These are phyloP conservation scores for Xylariaceae sp. DNA, from an alignment of 2,329 filamentous ascomycete genomes.

Conservation along the genomic window DNA sequence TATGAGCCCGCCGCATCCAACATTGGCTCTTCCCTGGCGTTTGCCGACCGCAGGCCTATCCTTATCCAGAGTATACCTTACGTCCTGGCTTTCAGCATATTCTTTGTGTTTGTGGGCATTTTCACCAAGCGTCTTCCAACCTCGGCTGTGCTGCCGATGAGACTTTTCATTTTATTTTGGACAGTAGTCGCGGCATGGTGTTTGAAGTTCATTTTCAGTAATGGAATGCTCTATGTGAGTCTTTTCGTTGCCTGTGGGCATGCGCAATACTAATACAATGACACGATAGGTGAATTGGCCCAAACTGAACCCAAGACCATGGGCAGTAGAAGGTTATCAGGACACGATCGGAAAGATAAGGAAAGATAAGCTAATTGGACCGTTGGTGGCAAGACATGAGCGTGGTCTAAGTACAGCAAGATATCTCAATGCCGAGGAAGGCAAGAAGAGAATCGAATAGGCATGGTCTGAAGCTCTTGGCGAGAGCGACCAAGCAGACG, in stretches of 20 bases:
- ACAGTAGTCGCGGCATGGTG: constrained; percentile 65
- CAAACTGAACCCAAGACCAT: constrained; percentile 84
- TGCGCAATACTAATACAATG: not conserved
- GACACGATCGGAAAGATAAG: constrained; percentile 79
- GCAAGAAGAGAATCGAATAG: constrained; percentile 96
- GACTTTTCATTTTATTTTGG: constrained; percentile 80
- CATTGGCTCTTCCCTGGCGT: constrained; percentile 68
- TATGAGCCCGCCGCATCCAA: constrained; percentile 73
- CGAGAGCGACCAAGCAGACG: not conserved
- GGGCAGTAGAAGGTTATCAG: constrained; percentile 81
- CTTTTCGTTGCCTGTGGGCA: not conserved
- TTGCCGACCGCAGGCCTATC: constrained; percentile 79
- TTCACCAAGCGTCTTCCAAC: constrained; percentile 70
- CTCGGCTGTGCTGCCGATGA: constrained; percentile 72
- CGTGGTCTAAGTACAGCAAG: constrained; percentile 78
- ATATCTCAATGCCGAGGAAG: constrained; percentile 85
- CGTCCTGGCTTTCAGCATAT: constrained; percentile 77
- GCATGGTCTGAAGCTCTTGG: not conserved
- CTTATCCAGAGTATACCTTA: constrained; percentile 94
- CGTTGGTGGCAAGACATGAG: constrained; percentile 70
- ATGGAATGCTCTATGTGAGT: constrained; percentile 94
- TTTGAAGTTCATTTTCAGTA: constrained; percentile 70
- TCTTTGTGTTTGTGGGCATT: constrained; percentile 72
- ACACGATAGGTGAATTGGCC: constrained; percentile 88
- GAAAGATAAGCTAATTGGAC: constrained; percentile 77